Percentiles rank a stretch among this genome's conserved stretches.
These are phyloP conservation scores for Penicillium argentinense DNA, from an alignment of 495 filamentous ascomycete genomes.

Conservation along the genomic window DNA sequence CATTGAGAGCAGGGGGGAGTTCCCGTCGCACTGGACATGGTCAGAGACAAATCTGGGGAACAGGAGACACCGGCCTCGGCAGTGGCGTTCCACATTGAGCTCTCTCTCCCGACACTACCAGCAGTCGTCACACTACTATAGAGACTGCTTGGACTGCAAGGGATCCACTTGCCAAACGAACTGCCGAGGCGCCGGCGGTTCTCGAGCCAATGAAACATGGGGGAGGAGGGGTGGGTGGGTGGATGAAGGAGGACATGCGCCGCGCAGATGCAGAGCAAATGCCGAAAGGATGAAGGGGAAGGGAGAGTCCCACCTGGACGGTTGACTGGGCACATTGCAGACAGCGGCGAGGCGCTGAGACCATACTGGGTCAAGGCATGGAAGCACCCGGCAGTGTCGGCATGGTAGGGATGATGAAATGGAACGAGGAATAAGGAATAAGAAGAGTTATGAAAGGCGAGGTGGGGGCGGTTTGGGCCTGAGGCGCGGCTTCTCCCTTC, in stretches of 20 bases:
- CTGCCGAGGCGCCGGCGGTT: too few relatives aligned
- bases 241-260: too few relatives aligned
- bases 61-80: background rate
- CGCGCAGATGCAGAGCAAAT: background rate
- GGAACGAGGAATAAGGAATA: background rate
- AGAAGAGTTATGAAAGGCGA: background rate
- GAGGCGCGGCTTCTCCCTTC: too few relatives aligned
- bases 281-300: background rate
- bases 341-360: slow-evolving; percentile 44
- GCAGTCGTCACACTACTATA: too few relatives aligned
- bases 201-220: too few relatives aligned
- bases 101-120: too few relatives aligned
- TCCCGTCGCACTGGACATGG: slow-evolving; percentile 33
- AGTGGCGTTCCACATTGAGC: too few relatives aligned
- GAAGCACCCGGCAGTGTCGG: slow-evolving; percentile 12
- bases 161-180: too few relatives aligned
- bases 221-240: too few relatives aligned
- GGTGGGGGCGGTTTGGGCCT: too few relatives aligned
- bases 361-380: slow-evolving; percentile 33
- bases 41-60: too few relatives aligned
- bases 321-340: slow-evolving; percentile 28
- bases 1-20: slow-evolving; percentile 31
- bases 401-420: slow-evolving; percentile 4
- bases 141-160: too few relatives aligned
- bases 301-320: slow-evolving; percentile 22